phyloP scores from a whole-genome alignment of 2,329 filamentous ascomycete species.

The Macrophomina phaseolina region DNA sequence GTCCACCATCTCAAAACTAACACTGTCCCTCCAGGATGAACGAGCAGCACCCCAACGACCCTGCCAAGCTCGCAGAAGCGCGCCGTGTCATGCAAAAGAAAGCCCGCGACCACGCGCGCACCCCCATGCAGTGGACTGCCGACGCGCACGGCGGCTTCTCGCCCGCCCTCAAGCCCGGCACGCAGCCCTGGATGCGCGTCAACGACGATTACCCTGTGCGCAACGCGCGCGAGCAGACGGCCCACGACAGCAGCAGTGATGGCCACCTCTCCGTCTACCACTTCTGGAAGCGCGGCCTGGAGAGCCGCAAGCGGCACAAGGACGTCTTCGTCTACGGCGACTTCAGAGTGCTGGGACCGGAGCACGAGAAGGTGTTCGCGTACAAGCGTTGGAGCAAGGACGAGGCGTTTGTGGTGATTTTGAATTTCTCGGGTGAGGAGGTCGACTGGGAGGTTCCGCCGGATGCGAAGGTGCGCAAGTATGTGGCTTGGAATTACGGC shows the following conservation, averaged over 20 bases:
- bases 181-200: constrained; percentile 65
- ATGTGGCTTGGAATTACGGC: constrained; percentile 45
- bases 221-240: constrained; percentile 63
- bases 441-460: constrained; percentile 38
- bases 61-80: constrained; percentile 37
- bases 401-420: constrained; percentile 38
- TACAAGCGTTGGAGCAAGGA: constrained; percentile 40
- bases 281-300: constrained; percentile 66
- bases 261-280: constrained; percentile 55
- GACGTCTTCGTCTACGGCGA: constrained; percentile 67
- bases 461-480: constrained; percentile 38
- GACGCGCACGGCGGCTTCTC: constrained; percentile 65
- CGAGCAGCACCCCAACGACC: constrained; percentile 38
- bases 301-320: constrained; percentile 60
- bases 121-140: constrained; percentile 70
- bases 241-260: constrained; percentile 6
- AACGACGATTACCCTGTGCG: constrained; percentile 60
- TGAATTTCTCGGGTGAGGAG: constrained; percentile 42
- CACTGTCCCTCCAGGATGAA: constrained; percentile 33
- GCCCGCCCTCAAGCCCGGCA: constrained; percentile 49
- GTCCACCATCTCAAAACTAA: neutral
- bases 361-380: constrained; percentile 38
- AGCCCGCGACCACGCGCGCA: constrained; percentile 68
- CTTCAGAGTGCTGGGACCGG: constrained; percentile 58
- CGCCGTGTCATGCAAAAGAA: constrained; percentile 53